Evolutionary conservation across 176 grass and related monocot genomes (phyloP).

Genomic region (Oryza glaberrima): DNA sequence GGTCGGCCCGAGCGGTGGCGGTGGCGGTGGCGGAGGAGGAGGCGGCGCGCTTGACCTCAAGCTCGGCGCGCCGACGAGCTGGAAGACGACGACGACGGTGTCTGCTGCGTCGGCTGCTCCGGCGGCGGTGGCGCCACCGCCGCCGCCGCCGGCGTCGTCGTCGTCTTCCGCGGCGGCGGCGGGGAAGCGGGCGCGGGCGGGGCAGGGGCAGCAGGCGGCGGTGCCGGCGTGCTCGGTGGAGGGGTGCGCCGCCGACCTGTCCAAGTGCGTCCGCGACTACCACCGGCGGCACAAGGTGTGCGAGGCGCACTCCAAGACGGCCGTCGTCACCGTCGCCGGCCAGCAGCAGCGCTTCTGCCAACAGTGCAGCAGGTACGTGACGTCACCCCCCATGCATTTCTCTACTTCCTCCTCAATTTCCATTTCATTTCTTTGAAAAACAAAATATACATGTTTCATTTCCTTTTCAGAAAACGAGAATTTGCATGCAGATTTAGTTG

Average conservation of each 20-base stretch:
- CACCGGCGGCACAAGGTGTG: constrained; percentile 98
- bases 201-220: constrained; percentile 35
- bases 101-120: background rate
- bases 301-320: constrained; percentile 94
- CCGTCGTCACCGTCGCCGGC: constrained; percentile 77
- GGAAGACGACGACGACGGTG: constrained; percentile 13
- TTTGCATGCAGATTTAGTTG: background rate
- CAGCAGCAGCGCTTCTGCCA: constrained; percentile 99
- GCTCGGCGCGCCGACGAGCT: constrained; percentile 64
- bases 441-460: background rate
- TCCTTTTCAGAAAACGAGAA: background rate
- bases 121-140: background rate
- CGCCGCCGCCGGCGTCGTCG: background rate
- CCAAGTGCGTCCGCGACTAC: constrained; percentile 76
- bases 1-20: constrained; percentile 43
- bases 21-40: background rate
- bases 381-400: background rate
- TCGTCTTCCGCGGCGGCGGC: background rate
- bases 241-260: constrained; percentile 82
- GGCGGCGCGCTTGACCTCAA: constrained; percentile 66
- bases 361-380: constrained; percentile 92
- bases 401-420: background rate
- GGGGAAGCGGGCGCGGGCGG: constrained; percentile 1
- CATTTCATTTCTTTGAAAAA: background rate
- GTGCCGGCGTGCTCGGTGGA: constrained; percentile 67